A percentile compares a stretch with the other conserved stretches of the same genome.
Evolutionary conservation across 1,139 yeast species (phyloP).

Genomic region (Groenewaldozyma auringiensis): DNA sequence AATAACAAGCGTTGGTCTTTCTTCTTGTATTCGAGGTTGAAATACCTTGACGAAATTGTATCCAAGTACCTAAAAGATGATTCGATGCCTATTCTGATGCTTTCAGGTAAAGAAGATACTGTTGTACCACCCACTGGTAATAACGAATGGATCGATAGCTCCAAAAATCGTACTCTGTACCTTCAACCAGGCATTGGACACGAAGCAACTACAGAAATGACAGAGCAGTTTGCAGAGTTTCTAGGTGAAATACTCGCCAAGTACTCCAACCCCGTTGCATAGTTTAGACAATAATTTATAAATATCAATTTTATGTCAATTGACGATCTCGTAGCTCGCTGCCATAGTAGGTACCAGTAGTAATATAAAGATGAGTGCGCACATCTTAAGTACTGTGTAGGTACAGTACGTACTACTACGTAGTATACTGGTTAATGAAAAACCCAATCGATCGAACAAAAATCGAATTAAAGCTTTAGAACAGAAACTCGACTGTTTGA

Average conservation of each 20-base stretch:
- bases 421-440: no score
- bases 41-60: conserved; percentile 8
- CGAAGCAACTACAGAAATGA: conserved; percentile 15
- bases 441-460: no score
- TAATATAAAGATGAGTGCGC: no score
- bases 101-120: conserved; percentile 16
- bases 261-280: no score
- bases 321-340: no score
- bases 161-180: conserved; percentile 7
- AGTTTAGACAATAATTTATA: no score
- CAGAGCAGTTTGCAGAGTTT: conserved; percentile 4
- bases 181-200: conserved; percentile 16
- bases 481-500: no score
- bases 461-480: no score
- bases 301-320: no score
- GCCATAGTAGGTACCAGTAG: no score
- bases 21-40: conserved; percentile 5
- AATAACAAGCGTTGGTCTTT: conserved; percentile 8
- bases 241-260: neutral
- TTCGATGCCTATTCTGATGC: conserved; percentile 8
- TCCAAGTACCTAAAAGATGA: conserved; percentile 6
- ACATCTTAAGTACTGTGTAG: no score
- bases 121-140: conserved; percentile 15
- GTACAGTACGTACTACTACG: no score
- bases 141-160: conserved; percentile 10